Conservation (phyloP, 306 rosid species). For the Rosa rugosa region DNA sequence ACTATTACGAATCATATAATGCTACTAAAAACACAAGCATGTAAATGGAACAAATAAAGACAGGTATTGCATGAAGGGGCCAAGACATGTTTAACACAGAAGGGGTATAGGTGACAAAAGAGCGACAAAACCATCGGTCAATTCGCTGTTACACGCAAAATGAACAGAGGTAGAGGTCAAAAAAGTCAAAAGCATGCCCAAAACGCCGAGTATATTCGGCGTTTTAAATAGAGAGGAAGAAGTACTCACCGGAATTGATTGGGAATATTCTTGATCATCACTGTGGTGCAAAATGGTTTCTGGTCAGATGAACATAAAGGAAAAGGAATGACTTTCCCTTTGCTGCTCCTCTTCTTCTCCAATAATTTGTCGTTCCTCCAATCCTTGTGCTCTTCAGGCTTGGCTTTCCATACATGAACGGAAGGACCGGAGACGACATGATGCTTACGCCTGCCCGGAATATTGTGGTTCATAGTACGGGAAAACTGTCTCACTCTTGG, state of each 20-base stretch:
- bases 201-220: background rate
- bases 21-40: background rate
- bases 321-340: conserved; percentile 5
- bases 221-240: background rate
- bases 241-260: conserved; percentile 22
- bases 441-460: background rate
- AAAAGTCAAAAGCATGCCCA: background rate
- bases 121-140: background rate
- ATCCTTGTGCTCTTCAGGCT: background rate
- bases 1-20: background rate
- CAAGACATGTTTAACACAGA: background rate
- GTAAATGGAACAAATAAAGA: background rate
- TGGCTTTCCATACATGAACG: background rate
- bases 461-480: background rate
- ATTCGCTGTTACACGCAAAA: background rate
- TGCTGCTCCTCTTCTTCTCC: background rate
- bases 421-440: background rate
- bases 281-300: conserved; percentile 15
- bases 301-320: conserved; percentile 6
- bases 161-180: background rate
- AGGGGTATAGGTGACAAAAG: background rate
- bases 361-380: background rate
- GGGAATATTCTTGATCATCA: conserved; percentile 34
- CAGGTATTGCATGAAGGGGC: background rate
- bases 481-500: background rate